Conservation (phyloP, 106 monocot genomes). For the Acorus gramineus region DNA sequence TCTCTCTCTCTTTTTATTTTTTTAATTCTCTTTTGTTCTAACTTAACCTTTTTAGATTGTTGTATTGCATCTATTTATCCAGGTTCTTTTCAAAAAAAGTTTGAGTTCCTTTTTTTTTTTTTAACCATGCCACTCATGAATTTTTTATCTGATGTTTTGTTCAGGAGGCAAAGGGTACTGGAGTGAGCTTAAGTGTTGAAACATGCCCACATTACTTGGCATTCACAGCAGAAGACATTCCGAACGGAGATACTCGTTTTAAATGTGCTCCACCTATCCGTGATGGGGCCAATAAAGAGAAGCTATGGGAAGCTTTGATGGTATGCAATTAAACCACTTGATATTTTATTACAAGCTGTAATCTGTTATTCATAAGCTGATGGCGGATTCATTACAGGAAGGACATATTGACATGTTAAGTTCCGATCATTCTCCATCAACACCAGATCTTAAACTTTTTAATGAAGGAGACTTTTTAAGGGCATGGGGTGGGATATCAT, state of each 20-base stretch:
- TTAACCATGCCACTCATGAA: no score
- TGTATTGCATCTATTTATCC: no score
- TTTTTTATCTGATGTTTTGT: neutral
- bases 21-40: no score
- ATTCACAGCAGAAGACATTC: slow-evolving; percentile 79
- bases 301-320: slow-evolving; percentile 73
- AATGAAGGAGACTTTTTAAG: slow-evolving; percentile 81
- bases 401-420: slow-evolving; percentile 86
- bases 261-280: slow-evolving; percentile 97
- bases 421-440: slow-evolving; percentile 93
- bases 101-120: no score
- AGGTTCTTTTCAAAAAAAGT: no score
- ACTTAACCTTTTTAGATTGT: no score
- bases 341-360: neutral
- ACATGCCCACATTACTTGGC: slow-evolving; percentile 96
- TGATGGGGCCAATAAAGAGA: slow-evolving; percentile 55
- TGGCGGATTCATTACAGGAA: slow-evolving; percentile 29
- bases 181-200: slow-evolving; percentile 84
- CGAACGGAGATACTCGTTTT: slow-evolving; percentile 85
- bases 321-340: slow-evolving; percentile 26
- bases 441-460: slow-evolving; percentile 74
- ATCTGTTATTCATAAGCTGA: neutral
- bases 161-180: slow-evolving; percentile 64
- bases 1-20: no score
- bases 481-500: slow-evolving; percentile 98